A percentile compares a stretch with the other conserved stretches of the same genome.
These are phyloP conservation scores for Austroboletus festivus DNA, from an alignment of 768 basidiomycete species.

Conservation along the genomic window DNA sequence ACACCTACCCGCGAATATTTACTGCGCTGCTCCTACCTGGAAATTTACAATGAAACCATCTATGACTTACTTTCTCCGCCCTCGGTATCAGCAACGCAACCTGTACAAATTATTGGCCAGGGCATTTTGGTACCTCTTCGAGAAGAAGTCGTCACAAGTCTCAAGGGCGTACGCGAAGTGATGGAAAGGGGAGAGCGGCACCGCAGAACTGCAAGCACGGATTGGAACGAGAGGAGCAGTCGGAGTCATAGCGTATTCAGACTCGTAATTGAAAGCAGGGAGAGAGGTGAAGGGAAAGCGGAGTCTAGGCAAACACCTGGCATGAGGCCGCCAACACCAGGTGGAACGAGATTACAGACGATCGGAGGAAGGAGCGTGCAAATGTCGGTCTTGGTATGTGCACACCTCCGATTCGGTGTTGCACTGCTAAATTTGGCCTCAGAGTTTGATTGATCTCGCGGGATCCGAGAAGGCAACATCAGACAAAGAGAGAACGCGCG, in stretches of 20 bases:
- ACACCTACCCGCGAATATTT: slow-evolving; percentile 85
- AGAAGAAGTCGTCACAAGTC: slow-evolving; percentile 91
- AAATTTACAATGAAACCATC: slow-evolving; percentile 94
- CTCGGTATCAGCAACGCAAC: slow-evolving; percentile 45
- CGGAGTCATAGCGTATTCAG: slow-evolving; percentile 93
- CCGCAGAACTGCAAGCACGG: slow-evolving; percentile 90
- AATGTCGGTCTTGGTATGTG: slow-evolving; percentile 65
- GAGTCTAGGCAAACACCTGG: slow-evolving; percentile 52
- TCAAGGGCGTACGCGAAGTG: slow-evolving; percentile 83
- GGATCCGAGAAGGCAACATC: slow-evolving; percentile 96
- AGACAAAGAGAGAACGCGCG: slow-evolving; percentile 92
- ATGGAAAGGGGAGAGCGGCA: slow-evolving; percentile 83
- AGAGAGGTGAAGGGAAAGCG: slow-evolving; percentile 50
- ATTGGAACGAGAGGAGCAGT: slow-evolving; percentile 97
- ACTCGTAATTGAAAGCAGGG: slow-evolving; percentile 86
- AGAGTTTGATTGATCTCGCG: slow-evolving; percentile 94
- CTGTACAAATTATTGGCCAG: slow-evolving; percentile 73
- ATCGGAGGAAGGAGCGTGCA: slow-evolving; percentile 78
- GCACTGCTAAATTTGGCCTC: slow-evolving; percentile 2
- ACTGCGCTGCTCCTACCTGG: slow-evolving; percentile 93
- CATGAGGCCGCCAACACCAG: slow-evolving; percentile 46
- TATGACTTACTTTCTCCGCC: slow-evolving; percentile 83
- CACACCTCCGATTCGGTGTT: background rate
- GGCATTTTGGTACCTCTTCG: slow-evolving; percentile 71
- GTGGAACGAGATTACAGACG: slow-evolving; percentile 67